Base-by-base conservation (phyloP, 2,329 filamentous ascomycete species). In the Rosellinia necatrix region DNA sequence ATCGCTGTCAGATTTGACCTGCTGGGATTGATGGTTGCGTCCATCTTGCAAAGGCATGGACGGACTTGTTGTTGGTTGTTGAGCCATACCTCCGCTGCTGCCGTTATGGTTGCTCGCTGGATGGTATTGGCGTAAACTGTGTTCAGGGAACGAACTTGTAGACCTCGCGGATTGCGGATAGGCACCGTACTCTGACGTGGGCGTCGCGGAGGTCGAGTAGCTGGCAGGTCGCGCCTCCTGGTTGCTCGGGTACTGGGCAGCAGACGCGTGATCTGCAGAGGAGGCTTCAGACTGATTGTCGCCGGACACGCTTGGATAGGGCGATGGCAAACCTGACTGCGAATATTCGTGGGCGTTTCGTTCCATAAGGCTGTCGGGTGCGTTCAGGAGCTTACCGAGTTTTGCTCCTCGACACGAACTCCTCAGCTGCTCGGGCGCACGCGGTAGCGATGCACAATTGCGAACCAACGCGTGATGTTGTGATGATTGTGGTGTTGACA, bases 41-140 rank as follows among this genome's bases (percentile, higher is more conserved):
- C 76, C 89, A 91, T 92, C 89, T 84, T 87, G 84, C 81, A 90
- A 81, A 86, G 89, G 83, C 83, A 91, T 84, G 79, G 91, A 96
- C 92, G 91, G 90, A 96, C 92, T 96, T 89, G 91, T 91, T 88
- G 91, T 78, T 79, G 81, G 86, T 91, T 96, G 92, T 90, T 96
- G 92, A 86, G 92, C 91, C 92, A 97, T 97, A 87, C 88, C 89
- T 86, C 86, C 89, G 78, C 76, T 78, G 77, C 88, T 84, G 78
- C 86, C 86, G 78, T 83, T 86, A 75, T 86, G 83, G 75, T 83
- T 87, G 79, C 84, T 84, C 75, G 90, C 80, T 76, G 87, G 86
- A 76, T 91, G 88, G 81, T 94, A 94, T 71, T 87, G 83, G 68
- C 91, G 89, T 78, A 90, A 87, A 74, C 94, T 84, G 76, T 96